Base-by-base conservation (phyloP, 108 stramenopile genomes). In the Skeletonema marinoi region DNA sequence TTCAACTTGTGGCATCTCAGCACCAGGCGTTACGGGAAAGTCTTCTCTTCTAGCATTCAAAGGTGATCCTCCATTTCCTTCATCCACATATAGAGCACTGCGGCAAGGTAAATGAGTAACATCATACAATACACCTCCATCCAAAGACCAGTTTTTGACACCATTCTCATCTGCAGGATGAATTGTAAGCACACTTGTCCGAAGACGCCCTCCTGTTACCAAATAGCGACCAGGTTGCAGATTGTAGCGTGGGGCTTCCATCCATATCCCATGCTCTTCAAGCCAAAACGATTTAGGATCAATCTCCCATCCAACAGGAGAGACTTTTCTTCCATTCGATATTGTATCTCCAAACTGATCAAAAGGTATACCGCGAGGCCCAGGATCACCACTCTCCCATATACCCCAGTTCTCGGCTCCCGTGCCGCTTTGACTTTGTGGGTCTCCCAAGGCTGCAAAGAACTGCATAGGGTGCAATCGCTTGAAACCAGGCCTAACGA, bases 71-170 rank as follows among this genome's bases (percentile, higher is more conserved):
- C 56, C 75, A 29, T 32, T 32, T 35, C 39, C 41, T 29, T 66
- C 17, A 14, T 66, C 65, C 11, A 29, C 17, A 10, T 31, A 75
- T 12, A 19, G 32, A 35, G 75, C 75, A 32, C 54, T 31, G 12
- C 75, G 75, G 30, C 75, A 75, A 14, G 68, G 75, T 29, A 75
- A 59, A 58, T 75, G 75, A 25, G 75, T 75, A 50, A 75, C 75
- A 68, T 75, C 75, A 68, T 70, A 75, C 68, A 75, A 41, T 19
- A 33, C 32, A 9, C 56, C 75, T 30, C 69, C 60, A 46, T 19
- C 46, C 32, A 67, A 67, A 29, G 59, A 17, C 66, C 68, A 75
- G 1, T 31, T 48, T 33, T 69, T 58, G 1, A 32, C 56, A 21
- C 65, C 65, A 35, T 21, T 44, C 17, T 56, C 54, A 56, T 56